Conservation (phyloP, 2,329 filamentous ascomycete genomes). For the Cyphellophora attinorum region DNA sequence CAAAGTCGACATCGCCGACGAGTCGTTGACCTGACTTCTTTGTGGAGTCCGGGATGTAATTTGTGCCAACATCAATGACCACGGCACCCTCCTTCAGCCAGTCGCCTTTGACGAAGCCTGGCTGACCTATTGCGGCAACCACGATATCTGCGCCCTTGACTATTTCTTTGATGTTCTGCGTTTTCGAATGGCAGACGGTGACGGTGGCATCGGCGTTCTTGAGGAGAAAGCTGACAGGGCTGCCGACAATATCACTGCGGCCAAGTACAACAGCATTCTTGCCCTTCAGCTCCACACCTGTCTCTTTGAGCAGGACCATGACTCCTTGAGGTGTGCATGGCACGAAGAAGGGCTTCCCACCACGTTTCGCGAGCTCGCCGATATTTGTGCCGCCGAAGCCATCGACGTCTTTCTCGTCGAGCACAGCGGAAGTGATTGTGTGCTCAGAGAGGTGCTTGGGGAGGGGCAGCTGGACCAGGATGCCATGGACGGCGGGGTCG, state of each 20-base stretch:
- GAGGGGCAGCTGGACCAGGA: constrained; percentile 86
- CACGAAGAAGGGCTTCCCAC: constrained; percentile 77
- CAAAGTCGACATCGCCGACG: constrained; percentile 91
- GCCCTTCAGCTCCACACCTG: constrained; percentile 71
- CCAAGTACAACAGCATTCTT: constrained; percentile 94
- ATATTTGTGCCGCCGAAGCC: constrained; percentile 93
- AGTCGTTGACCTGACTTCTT: constrained; percentile 89
- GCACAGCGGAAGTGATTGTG: constrained; percentile 76
- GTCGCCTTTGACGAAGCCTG: constrained; percentile 83
- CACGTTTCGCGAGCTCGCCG: constrained; percentile 91
- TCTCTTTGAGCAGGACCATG: constrained; percentile 81
- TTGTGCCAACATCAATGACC: constrained; percentile 95
- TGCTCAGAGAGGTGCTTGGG: constrained; percentile 88
- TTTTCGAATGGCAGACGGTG: constrained; percentile 90
- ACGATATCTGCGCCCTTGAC: constrained; percentile 81
- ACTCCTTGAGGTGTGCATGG: constrained; percentile 96
- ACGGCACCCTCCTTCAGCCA: constrained; percentile 94
- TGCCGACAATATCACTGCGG: constrained; percentile 93
- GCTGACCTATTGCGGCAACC: constrained; percentile 80
- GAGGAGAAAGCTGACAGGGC: constrained; percentile 88
- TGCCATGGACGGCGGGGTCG: constrained; percentile 75
- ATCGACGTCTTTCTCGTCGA: constrained; percentile 94
- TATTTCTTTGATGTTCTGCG: constrained; percentile 59
- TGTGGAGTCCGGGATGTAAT: constrained; percentile 79
- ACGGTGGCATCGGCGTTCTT: constrained; percentile 96